Base-by-base conservation (phyloP, 345 rosid genomes). In the Heritiera littoralis region DNA sequence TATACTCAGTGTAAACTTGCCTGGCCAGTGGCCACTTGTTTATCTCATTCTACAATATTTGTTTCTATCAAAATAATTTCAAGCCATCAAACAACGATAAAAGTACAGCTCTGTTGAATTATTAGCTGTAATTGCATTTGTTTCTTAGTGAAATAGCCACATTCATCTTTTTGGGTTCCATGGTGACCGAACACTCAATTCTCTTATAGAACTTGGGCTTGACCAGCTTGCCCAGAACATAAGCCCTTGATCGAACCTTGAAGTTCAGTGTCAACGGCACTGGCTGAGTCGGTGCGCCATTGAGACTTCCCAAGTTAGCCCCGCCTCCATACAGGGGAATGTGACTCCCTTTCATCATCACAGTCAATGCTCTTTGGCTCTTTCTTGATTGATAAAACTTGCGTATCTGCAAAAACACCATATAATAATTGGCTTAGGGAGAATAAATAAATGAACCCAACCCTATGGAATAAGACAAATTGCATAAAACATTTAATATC, bases 261-360 rank as follows among this genome's bases (percentile, higher is more conserved):
- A 89, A 85, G 56, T 77, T 81, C 10, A 90, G 85, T 30, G 83
- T 69, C 64, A 92, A 67, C 32, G 89, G 89, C 52, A 92, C 92
- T 4, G 93, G 86, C 48, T 82, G 80, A 40, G 74, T 77, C 3
- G 92, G 93, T 18, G 76, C 87, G 0, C 93, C 92, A n/a, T 89
- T 87, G 17, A 77, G 9, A 58, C 94, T 92, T 66, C 82, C 55
- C 90, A 92, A 65, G 65, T 18, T 68, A 2, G 89, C 83, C 49
- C 93, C 97, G 3, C 94, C 97, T 9, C 94, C 94, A 28, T 92
- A 92, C 38, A 90, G 67, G 4, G 94, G 94, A 32, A 87, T 84
- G 15, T 38, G 74, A 40, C 64, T 84, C 17, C 97, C 94, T 49
- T 64, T 77, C 28, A 89, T 80, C 63, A 4, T 61, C n/a, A 86